Percentiles rank a stretch among this genome's conserved stretches.
Conservation (phyloP, 2,329 filamentous ascomycete genomes). For the Trichophyton rubrum region DNA sequence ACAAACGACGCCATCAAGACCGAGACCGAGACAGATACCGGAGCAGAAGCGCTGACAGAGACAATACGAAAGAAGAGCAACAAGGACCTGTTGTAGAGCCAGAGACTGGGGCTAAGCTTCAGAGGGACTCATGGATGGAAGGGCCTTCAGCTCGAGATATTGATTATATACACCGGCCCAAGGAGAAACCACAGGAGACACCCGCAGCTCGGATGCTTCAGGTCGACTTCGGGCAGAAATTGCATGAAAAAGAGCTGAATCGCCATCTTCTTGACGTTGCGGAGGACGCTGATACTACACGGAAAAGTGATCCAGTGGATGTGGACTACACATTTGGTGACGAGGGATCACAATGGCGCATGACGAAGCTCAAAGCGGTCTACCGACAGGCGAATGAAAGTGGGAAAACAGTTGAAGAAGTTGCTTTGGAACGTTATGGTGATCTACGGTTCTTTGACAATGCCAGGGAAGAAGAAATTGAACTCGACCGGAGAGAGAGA, state of each 20-base stretch:
- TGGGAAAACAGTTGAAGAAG: constrained; percentile 60
- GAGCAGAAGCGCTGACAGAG: constrained; percentile 32
- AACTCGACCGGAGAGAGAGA: constrained; percentile 66
- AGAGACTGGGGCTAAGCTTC: constrained; percentile 38
- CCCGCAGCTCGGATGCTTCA: constrained; percentile 31
- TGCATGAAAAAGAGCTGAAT: constrained; percentile 76
- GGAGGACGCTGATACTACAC: constrained; percentile 37
- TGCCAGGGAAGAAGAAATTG: constrained; percentile 82
- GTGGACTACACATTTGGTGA: constrained; percentile 83
- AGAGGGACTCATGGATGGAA: constrained; percentile 91
- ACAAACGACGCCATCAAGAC: constrained; percentile 36
- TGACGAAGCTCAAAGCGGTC: constrained; percentile 83
- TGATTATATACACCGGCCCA: constrained; percentile 59
- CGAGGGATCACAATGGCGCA: constrained; percentile 80
- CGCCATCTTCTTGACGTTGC: constrained; percentile 51
- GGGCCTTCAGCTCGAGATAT: constrained; percentile 68
- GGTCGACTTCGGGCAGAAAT: constrained; percentile 53
- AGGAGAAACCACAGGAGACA: constrained; percentile 39
- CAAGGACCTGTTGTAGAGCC: constrained; percentile 16
- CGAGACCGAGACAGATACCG: no score
- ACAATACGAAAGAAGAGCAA: not conserved
- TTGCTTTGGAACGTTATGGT: constrained; percentile 73
- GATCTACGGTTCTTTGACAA: constrained; percentile 77
- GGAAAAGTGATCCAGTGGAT: constrained; percentile 43
- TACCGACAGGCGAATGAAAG: constrained; percentile 67